phyloP scores from a whole-genome alignment of 2,329 filamentous ascomycete genomes.

The Phialocephala subalpina region DNA sequence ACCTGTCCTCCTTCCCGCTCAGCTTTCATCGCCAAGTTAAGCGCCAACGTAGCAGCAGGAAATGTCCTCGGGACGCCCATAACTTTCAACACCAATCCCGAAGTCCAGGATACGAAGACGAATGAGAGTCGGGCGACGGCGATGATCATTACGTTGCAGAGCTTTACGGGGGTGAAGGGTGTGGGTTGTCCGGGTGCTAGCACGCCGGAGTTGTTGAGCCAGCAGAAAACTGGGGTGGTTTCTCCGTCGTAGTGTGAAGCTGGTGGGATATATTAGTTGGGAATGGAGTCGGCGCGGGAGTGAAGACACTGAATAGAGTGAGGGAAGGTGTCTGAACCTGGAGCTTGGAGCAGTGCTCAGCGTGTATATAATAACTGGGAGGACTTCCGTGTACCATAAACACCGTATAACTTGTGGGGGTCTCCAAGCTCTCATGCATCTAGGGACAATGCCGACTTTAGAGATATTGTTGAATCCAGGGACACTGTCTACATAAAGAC shows the following conservation, averaged over 20 bases:
- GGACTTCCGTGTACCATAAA: not conserved
- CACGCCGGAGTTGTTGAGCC: constrained; percentile 23
- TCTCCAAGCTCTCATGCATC: too few relatives aligned
- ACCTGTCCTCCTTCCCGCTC: constrained; percentile 26
- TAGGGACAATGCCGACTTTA: too few relatives aligned
- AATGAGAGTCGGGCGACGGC: constrained; percentile 27
- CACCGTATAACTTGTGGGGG: not conserved
- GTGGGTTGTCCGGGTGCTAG: constrained; percentile 29
- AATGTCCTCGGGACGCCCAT: constrained; percentile 29
- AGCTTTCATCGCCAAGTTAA: constrained; percentile 26
- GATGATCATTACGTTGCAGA: constrained; percentile 31
- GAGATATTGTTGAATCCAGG: too few relatives aligned
- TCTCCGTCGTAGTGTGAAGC: not conserved
- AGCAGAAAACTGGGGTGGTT: constrained; percentile 28
- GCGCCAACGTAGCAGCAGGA: constrained; percentile 29
- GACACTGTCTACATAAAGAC: too few relatives aligned
- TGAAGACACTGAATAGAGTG: too few relatives aligned
- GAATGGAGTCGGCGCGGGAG: not conserved
- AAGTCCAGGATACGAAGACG: constrained; percentile 20
- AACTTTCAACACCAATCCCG: constrained; percentile 25
- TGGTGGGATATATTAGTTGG: not conserved
- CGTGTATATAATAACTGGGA: not conserved
- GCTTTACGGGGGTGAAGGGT: constrained; percentile 26
- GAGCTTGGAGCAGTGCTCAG: constrained; percentile 12
- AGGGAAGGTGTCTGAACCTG: not conserved